Evolutionary conservation across 495 filamentous ascomycete species (phyloP), one percentile per base, ranked within the genome.

Genomic region (Penicillium simplicissimum): DNA sequence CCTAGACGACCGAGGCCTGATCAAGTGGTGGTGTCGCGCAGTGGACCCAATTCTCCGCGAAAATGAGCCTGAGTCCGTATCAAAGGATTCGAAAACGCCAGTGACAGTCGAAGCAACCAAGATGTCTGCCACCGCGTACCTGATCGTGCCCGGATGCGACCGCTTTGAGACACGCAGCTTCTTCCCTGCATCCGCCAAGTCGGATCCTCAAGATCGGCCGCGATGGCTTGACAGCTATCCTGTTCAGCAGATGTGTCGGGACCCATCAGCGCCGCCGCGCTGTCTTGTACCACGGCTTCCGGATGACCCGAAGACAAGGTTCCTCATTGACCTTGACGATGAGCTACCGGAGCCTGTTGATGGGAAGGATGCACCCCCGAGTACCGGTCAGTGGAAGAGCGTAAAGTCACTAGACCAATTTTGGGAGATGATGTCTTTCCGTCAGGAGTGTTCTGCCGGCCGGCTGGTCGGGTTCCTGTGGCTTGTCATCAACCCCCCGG

Each of bases 361-460:
- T 6, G 63, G 71, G 19, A 60, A 66, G 9, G 57, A 65, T n/a
- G 67, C 75, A 19, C 78, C 79, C 37, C 67, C 76, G 54, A 65
- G 59, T 38, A 49, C 81, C 14, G 91, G 89, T 0, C 77, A 84
- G 53, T 99, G 95, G 95, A 88, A 84, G 65, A 92, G 88, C 64
- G 88, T 97, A 17, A 85, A 79, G 64, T 89, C 88, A 0, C 73
- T 98, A 34, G 92, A 93, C 34, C 88, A 94, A 64, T 99, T 99
- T 73, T 99, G 95, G 95, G 95, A 99, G 58, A 88, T 95, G 85
- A 98, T 99, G 95, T 88, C 92, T 14, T 97, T 91, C 69, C 81
- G 95, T 33, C 95, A 98, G 71, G 95, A 99, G 72, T 99, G 95
- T 69, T 94, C 93, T 25, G 88, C 91, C 14, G 95, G 95, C 3